phyloP scores from a whole-genome alignment of 1,139 yeast genomes.

The Yamadazyma oceani region DNA sequence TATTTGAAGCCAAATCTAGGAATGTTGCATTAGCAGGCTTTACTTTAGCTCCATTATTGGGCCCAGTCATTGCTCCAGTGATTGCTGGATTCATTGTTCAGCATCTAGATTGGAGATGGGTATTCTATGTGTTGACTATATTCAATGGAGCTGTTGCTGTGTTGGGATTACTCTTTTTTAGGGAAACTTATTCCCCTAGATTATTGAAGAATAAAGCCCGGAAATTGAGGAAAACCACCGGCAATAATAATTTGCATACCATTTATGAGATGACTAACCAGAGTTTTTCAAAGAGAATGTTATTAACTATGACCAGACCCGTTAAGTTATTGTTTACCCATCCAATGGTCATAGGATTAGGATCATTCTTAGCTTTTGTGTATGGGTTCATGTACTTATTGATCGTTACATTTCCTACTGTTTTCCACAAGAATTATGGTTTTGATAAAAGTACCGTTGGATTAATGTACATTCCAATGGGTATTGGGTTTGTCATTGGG shows the following conservation, averaged over 20 bases:
- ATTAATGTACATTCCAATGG: slow-evolving; percentile 48
- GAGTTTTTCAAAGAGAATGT: slow-evolving; percentile 29
- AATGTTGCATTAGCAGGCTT: slow-evolving; percentile 44
- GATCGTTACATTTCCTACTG: slow-evolving; percentile 45
- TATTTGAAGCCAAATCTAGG: slow-evolving; percentile 39
- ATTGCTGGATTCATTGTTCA: slow-evolving; percentile 58
- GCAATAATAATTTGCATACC: slow-evolving; percentile 41
- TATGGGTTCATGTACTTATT: slow-evolving; percentile 49
- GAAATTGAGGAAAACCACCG: slow-evolving; percentile 33
- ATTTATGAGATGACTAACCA: slow-evolving; percentile 45
- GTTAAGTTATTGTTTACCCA: slow-evolving; percentile 41
- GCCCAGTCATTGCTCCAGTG: slow-evolving; percentile 64
- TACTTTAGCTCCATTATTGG: slow-evolving; percentile 48
- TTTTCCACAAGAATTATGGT: slow-evolving; percentile 35
- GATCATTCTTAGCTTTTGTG: slow-evolving; percentile 47
- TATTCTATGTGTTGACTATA: slow-evolving; percentile 40
- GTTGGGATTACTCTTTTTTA: slow-evolving; percentile 33
- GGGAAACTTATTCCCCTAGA: slow-evolving; percentile 44
- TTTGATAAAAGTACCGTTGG: slow-evolving; percentile 36
- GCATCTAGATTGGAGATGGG: slow-evolving; percentile 46
- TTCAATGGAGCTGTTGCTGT: slow-evolving; percentile 43
- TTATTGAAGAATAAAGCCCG: slow-evolving; percentile 34
- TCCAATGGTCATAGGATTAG: slow-evolving; percentile 47
- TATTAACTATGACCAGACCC: slow-evolving; percentile 39
- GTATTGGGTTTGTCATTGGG: slow-evolving; percentile 43